Percentiles rank a stretch among this genome's conserved stretches.
Conservation (phyloP, 73 alveolate genomes). For the Tetrahymena malaccensis region DNA sequence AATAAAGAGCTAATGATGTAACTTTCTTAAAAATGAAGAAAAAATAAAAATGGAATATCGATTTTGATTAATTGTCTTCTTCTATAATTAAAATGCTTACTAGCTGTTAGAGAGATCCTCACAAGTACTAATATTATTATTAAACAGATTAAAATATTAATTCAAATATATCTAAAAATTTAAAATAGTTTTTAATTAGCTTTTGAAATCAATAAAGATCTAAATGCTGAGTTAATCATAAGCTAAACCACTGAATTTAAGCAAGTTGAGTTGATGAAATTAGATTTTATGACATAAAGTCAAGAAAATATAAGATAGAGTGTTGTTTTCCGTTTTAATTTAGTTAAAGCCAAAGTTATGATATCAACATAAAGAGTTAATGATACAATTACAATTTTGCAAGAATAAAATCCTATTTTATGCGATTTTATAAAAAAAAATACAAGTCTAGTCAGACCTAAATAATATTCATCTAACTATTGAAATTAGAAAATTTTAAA, state of each 20-base stretch:
- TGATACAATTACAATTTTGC: not conserved
- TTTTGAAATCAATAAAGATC: not conserved
- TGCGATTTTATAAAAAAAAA: not conserved
- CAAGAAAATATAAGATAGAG: not conserved
- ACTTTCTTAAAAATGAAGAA: not conserved
- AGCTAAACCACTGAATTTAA: not conserved
- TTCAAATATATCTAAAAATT: not conserved
- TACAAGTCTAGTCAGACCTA: not conserved
- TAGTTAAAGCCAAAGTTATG: not conserved
- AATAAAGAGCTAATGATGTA: not conserved
- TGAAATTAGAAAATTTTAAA: not conserved
- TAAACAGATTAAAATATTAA: not conserved
- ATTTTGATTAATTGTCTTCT: not conserved
- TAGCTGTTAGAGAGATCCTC: not conserved
- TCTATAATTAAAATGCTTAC: not conserved
- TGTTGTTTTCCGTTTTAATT: not conserved
- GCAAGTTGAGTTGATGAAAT: not conserved
- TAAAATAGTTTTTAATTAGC: not conserved
- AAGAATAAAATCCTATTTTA: not conserved
- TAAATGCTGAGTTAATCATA: not conserved
- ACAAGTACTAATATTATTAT: not conserved
- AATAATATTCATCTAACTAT: not conserved
- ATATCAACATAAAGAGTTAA: not conserved
- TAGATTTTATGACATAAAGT: not conserved
- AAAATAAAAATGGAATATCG: not conserved